Evolutionary conservation across 2,329 filamentous ascomycete genomes (phyloP), one percentile per base, ranked within the genome.

Genomic region (Hirsutella thompsonii): DNA sequence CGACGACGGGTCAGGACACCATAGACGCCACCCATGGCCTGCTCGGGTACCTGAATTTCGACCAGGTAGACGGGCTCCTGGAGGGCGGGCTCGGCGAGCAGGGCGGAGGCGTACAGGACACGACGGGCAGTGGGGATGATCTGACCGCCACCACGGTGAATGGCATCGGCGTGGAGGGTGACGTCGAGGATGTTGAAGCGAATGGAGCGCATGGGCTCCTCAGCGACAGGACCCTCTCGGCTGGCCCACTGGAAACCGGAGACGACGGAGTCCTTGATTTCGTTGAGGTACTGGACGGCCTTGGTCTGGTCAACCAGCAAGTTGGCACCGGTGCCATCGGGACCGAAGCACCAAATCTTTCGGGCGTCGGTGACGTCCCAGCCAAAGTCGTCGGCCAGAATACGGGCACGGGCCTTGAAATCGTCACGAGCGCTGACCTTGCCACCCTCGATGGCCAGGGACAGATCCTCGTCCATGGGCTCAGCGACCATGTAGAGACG

Each of bases 311-410:
- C 92, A 62, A 98, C 81, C 57, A 98, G 76, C 78, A 98, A 74
- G 81, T 98, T 98, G 79, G 92, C 83, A 68, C 92, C 92, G 62
- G 75, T 92, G 66, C 88, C 94, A 69, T 98, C 92, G 58, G 92
- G 92, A 70, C 92, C 92, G 73, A 98, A 98, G 67, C 86, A 93
- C 92, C 92, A 98, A 69, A 98, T 98, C 87, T 98, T 98, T 74
- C 93, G 88, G 70, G 92, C 92, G 69, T 98, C 92, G 58, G 92
- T 98, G 62, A 98, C 89, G 71, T 98, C 92, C 92, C 92, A 98
- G 65, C 88, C 90, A 75, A 85, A 84, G 60, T 98, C 90, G 64
- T 98, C 92, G 54, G 92, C 92, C 49, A 98, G 75, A 63, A 93
- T 63, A 80, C 92, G 90, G 63, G 90, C 92, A 76, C 92, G 92